Conservation (phyloP, 768 basidiomycete species). For the Boletellus sp. region DNA sequence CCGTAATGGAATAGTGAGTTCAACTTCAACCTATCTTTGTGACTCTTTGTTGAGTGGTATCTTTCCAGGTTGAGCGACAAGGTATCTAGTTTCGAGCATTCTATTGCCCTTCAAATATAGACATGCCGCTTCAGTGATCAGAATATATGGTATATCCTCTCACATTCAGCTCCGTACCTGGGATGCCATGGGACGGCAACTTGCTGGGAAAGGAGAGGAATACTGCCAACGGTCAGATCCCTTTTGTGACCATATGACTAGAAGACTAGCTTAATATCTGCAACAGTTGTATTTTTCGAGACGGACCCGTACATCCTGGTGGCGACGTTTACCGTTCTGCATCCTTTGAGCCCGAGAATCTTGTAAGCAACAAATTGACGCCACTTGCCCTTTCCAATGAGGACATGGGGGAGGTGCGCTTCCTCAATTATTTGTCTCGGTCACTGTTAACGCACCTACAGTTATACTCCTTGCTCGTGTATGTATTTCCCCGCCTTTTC, state of each 20-base stretch:
- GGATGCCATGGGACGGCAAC: conserved; percentile 43
- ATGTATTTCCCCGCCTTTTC: conserved; percentile 16
- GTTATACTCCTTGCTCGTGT: conserved; percentile 63
- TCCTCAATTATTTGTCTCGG: background rate
- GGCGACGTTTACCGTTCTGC: conserved; percentile 48
- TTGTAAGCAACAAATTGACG: conserved; percentile 12
- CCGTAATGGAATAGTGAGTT: conserved; percentile 30
- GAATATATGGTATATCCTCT: conserved; percentile 49
- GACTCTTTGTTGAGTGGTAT: background rate
- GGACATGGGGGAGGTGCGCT: conserved; percentile 45
- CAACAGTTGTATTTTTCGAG: conserved; percentile 45
- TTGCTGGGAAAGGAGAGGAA: conserved; percentile 44
- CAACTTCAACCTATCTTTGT: background rate
- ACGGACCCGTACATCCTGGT: conserved; percentile 30
- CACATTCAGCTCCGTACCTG: conserved; percentile 48
- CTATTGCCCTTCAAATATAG: background rate
- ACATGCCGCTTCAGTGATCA: conserved; percentile 35
- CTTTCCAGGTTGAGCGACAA: conserved; percentile 37
- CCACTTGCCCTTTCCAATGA: conserved; percentile 39
- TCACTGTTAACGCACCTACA: conserved; percentile 17
- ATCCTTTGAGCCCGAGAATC: conserved; percentile 44
- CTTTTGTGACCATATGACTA: background rate
- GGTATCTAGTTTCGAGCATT: conserved; percentile 20
- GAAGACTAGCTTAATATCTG: background rate
- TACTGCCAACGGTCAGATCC: conserved; percentile 47